Conservation (phyloP, 768 basidiomycete species). For the Krasilnikovozyma curviuscula region DNA sequence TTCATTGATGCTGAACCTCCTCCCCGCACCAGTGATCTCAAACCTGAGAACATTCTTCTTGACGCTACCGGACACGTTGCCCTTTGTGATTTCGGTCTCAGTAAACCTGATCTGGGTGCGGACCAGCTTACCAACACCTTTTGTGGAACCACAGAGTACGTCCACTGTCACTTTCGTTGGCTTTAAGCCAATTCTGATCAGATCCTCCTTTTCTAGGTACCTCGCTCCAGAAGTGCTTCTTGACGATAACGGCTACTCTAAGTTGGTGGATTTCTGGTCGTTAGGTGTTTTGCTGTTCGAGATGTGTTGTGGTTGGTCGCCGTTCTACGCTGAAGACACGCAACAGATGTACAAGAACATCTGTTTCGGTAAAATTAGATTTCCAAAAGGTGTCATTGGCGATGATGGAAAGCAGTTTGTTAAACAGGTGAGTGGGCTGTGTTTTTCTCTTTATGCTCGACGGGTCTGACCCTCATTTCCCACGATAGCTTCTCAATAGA, state of each 20-base stretch:
- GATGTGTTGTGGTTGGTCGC: constrained; percentile 99
- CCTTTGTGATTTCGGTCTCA: constrained; percentile 92
- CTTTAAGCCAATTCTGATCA: not conserved
- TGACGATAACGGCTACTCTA: constrained; percentile 94
- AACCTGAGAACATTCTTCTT: constrained; percentile 94
- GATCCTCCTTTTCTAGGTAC: constrained; percentile 38
- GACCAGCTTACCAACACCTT: constrained; percentile 98
- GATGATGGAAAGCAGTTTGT: constrained; percentile 99
- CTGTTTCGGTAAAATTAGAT: constrained; percentile 96
- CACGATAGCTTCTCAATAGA: constrained; percentile 67
- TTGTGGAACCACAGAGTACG: constrained; percentile 67
- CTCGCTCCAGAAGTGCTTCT: constrained; percentile 96
- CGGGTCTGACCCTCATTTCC: constrained; percentile 1
- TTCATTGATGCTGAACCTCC: not conserved
- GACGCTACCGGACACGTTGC: constrained; percentile 98
- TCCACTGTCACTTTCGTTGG: not conserved
- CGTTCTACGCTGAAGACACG: constrained; percentile 97
- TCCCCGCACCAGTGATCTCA: constrained; percentile 56
- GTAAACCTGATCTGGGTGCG: constrained; percentile 79
- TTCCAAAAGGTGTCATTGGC: constrained; percentile 87
- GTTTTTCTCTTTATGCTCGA: not conserved
- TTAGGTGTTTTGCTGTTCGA: constrained; percentile 90
- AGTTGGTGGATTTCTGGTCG: constrained; percentile 97
- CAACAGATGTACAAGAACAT: constrained; percentile 98
- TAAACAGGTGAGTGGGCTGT: constrained; percentile 58